Evolutionary conservation across 2,329 filamentous ascomycete species (phyloP).

Genomic region (Penicillium janthinellum): DNA sequence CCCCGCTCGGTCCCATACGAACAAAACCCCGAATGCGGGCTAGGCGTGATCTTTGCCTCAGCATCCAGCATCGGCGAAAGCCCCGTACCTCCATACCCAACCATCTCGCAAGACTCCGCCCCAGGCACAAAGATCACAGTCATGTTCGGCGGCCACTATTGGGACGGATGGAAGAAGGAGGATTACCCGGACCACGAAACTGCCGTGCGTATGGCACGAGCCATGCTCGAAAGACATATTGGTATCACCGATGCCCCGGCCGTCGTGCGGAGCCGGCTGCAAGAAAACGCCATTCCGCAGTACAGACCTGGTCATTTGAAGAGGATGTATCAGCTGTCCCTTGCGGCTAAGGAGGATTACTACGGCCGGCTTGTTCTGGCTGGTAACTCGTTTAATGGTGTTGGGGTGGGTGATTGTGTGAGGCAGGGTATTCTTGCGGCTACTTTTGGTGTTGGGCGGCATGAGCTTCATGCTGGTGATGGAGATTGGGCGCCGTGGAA

Average conservation of each 20-base stretch:
- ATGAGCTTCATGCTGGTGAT: conserved; percentile 24
- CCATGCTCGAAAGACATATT: conserved; percentile 72
- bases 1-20: conserved; percentile 70
- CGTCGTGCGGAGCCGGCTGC: conserved; percentile 62
- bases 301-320: conserved; percentile 76
- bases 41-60: conserved; percentile 92
- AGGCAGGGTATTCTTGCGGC: conserved; percentile 59
- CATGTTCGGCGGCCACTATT: conserved; percentile 94
- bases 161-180: conserved; percentile 61
- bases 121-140: conserved; percentile 84
- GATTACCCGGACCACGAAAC: conserved; percentile 66
- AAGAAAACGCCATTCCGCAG: conserved; percentile 82
- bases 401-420: conserved; percentile 59
- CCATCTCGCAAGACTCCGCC: conserved; percentile 47
- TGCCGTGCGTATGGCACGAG: conserved; percentile 69
- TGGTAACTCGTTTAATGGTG: conserved; percentile 55
- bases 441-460: conserved; percentile 41
- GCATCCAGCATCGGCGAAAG: conserved; percentile 60
- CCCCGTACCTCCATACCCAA: neutral
- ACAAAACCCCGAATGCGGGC: conserved; percentile 77
- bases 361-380: conserved; percentile 65
- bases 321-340: conserved; percentile 61
- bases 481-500: conserved; percentile 23
- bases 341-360: conserved; percentile 59
- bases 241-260: conserved; percentile 65